Percentiles rank a stretch among this genome's conserved stretches.
Conservation (phyloP, 306 rosid genomes). For the Malus fusca region DNA sequence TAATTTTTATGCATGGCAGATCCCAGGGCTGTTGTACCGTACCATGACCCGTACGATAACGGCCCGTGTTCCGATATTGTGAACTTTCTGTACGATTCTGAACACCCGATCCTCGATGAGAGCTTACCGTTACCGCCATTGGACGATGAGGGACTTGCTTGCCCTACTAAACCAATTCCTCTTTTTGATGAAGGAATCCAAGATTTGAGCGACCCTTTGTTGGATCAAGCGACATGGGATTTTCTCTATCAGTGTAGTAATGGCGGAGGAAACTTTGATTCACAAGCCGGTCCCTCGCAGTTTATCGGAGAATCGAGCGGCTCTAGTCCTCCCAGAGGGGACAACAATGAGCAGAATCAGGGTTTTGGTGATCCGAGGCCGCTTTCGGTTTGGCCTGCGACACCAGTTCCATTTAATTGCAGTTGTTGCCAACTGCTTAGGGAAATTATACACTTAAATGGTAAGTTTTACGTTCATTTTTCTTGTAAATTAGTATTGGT, state of each 20-base stretch:
- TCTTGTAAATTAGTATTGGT: not conserved
- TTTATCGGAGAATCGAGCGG: not conserved
- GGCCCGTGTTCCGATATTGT: not conserved
- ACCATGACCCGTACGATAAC: slow-evolving; percentile 11
- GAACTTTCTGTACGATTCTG: not conserved
- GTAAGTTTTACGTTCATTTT: slow-evolving; percentile 6
- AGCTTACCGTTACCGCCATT: not conserved
- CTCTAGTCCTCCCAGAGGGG: not conserved
- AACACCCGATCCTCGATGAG: slow-evolving; percentile 12
- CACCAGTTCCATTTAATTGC: slow-evolving; percentile 34
- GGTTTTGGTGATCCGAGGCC: not conserved
- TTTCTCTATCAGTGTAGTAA: not conserved
- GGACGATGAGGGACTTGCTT: not conserved
- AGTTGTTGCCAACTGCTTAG: slow-evolving; percentile 59
- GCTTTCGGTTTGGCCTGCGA: slow-evolving; percentile 27
- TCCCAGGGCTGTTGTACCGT: slow-evolving; percentile 10
- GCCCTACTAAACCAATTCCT: not conserved
- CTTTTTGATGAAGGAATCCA: not conserved
- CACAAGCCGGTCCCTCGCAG: slow-evolving; percentile 22
- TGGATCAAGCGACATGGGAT: slow-evolving; percentile 2
- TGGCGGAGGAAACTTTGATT: not conserved
- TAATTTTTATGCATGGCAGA: slow-evolving; percentile 27
- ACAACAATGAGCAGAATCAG: not conserved
- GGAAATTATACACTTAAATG: slow-evolving; percentile 49
- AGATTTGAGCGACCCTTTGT: not conserved